Conservation (phyloP, 2,329 filamentous ascomycete species). For the Daldinia sp. region DNA sequence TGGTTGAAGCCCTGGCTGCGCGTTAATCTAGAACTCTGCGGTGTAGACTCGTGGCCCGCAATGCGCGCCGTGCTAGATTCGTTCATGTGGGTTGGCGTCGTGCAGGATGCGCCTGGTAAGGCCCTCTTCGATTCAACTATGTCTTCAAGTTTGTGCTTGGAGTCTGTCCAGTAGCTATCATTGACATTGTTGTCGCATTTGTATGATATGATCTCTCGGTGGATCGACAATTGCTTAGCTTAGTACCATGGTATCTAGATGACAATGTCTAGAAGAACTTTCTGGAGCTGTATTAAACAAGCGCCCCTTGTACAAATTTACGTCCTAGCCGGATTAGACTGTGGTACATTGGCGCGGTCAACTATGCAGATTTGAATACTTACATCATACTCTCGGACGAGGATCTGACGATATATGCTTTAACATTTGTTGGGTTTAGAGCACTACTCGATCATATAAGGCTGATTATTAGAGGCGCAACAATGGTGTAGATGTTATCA, state of each 20-base stretch:
- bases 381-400: no score
- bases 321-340: no score
- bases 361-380: no score
- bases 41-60: slow-evolving; percentile 39
- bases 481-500: slow-evolving; percentile 9
- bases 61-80: slow-evolving; percentile 45
- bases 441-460: not conserved
- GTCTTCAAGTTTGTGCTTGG: not conserved
- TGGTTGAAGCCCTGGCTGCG: slow-evolving; percentile 45
- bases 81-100: slow-evolving; percentile 51
- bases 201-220: not conserved
- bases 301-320: not conserved
- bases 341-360: no score
- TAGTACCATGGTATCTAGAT: not conserved
- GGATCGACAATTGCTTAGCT: not conserved
- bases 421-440: no score
- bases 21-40: slow-evolving; percentile 38
- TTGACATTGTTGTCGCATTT: not conserved
- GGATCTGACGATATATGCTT: not conserved
- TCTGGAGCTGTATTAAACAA: not conserved
- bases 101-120: slow-evolving; percentile 50
- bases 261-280: not conserved
- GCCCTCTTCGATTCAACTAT: slow-evolving; percentile 42
- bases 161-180: not conserved
- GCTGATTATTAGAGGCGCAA: not conserved